A percentile compares a stretch with the other conserved stretches of the same genome.
Evolutionary conservation across 2,329 filamentous ascomycete species (phyloP).

Genomic region (Cordyceps pruinosa): DNA sequence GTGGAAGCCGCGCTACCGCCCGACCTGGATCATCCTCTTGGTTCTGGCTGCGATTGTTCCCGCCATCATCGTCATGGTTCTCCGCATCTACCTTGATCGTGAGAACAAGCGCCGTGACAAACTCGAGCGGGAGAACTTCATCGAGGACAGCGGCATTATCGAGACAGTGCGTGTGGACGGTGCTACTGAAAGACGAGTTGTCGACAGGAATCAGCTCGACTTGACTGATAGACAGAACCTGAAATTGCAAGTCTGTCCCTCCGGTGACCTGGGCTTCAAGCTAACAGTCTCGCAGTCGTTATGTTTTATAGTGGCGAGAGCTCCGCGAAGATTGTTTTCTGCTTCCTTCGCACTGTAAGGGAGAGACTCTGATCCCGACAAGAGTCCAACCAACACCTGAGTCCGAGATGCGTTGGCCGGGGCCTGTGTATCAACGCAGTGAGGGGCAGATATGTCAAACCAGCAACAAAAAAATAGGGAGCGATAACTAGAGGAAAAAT

Average conservation of each 20-base stretch:
- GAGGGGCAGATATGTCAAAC: no score
- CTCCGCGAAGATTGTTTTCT: background rate
- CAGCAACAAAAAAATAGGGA: no score
- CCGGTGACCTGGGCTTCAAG: background rate
- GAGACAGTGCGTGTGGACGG: conserved; percentile 13
- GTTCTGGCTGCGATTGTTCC: conserved; percentile 14
- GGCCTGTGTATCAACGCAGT: no score
- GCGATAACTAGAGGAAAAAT: no score
- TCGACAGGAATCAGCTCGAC: conserved; percentile 14
- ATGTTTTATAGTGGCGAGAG: background rate
- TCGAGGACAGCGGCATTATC: conserved; percentile 6
- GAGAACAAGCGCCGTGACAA: conserved; percentile 15
- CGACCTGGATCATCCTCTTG: conserved; percentile 18
- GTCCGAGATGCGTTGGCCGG: no score
- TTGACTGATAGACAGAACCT: conserved; percentile 15
- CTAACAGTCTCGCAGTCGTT: background rate
- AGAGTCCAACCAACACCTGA: no score
- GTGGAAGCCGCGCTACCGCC: conserved; percentile 16
- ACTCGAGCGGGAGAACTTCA: background rate
- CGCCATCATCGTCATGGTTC: conserved; percentile 9
- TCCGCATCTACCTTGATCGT: conserved; percentile 10
- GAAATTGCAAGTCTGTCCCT: conserved; percentile 12
- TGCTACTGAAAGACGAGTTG: conserved; percentile 1
- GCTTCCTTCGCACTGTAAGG: no score
- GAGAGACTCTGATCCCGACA: background rate